Conservation (phyloP, 306 rosid genomes). For the Cucumis sativus region Cucumber_9930_V3 NC_026659.2:28743501-28744000, state of each 20-base stretch:
- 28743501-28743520: constrained; percentile 66
- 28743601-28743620: constrained; percentile 19
- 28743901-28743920: constrained; percentile 89
- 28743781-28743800: constrained; percentile 51
- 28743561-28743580: constrained; percentile 16
- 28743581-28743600: constrained; percentile 18
- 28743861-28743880: constrained; percentile 76
- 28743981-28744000: constrained; percentile 99
- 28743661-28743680: constrained; percentile 65
- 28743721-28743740: constrained; percentile 49
- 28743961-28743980: constrained; percentile 97
- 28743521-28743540: constrained; percentile 47
- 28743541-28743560: constrained; percentile 38
- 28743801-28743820: constrained; percentile 73
- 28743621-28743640: constrained; percentile 41
- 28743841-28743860: constrained; percentile 95
- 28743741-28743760: constrained; percentile 48
- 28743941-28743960: constrained; percentile 87
- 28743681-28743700: constrained; percentile 86
- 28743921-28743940: constrained; percentile 69
- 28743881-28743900: constrained; percentile 72
- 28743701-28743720: constrained; percentile 79
- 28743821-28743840: constrained; percentile 73
- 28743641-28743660: constrained; percentile 54
- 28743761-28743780: constrained; percentile 25